phyloP scores from a whole-genome alignment of 495 filamentous ascomycete genomes.

The Pyronema domesticum region DNA sequence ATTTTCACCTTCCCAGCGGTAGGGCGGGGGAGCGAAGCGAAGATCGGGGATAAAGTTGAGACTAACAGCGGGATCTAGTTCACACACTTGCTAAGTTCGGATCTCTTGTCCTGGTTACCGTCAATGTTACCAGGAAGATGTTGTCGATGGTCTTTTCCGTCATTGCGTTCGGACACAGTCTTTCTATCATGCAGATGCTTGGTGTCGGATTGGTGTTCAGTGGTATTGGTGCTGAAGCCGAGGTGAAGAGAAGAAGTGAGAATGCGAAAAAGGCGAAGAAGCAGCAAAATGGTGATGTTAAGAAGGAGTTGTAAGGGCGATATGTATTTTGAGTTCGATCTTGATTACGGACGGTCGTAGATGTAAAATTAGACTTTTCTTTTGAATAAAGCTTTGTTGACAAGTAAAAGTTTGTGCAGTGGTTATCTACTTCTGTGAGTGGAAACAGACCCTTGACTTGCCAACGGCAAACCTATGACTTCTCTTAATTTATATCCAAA shows the following conservation, averaged over 20 bases:
- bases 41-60: background rate
- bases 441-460: no score
- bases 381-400: no score
- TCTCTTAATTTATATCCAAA: no score
- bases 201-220: constrained; percentile 88
- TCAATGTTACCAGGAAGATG: constrained; percentile 97
- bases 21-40: no score
- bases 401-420: no score
- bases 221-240: constrained; percentile 78
- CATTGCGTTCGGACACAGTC: constrained; percentile 76
- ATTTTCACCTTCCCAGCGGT: background rate
- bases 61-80: constrained; percentile 33
- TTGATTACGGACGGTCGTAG: no score
- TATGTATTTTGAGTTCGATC: no score
- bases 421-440: no score
- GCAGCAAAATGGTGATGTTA: constrained; percentile 22
- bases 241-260: constrained; percentile 70
- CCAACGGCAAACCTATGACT: no score
- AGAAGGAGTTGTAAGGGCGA: background rate
- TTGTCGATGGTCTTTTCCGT: constrained; percentile 95
- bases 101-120: constrained; percentile 78
- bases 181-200: constrained; percentile 74
- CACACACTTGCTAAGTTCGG: constrained; percentile 86
- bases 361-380: no score
- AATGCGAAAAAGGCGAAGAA: constrained; percentile 57